Evolutionary conservation across 805 yeast genomes (phyloP).

Genomic region (Saturnispora zaruensis): DNA sequence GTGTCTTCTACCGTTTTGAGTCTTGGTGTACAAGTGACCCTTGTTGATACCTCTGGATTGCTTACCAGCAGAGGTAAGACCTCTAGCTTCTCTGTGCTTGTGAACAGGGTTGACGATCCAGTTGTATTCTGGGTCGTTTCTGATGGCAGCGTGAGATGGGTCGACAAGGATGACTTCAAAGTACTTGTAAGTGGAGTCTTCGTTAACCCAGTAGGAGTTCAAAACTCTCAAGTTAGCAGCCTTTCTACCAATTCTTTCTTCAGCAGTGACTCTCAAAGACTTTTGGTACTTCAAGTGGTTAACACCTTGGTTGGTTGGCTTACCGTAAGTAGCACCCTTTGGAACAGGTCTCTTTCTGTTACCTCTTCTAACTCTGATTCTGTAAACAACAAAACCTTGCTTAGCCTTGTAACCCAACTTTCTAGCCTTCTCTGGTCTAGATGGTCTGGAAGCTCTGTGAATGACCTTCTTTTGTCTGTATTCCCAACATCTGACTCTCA

Average conservation of each 20-base stretch:
- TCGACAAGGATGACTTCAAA: slow-evolving; percentile 96
- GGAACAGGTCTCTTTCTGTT: slow-evolving; percentile 99
- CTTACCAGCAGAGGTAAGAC: slow-evolving; percentile 97
- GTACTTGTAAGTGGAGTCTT: slow-evolving; percentile 99
- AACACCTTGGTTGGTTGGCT: slow-evolving; percentile 99
- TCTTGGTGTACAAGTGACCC: slow-evolving; percentile 99
- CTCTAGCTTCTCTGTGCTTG: slow-evolving; percentile 99
- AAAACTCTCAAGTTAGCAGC: slow-evolving; percentile 98
- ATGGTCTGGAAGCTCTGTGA: slow-evolving; percentile 98
- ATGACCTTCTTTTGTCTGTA: slow-evolving; percentile 98
- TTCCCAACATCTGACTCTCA: slow-evolving; percentile 99
- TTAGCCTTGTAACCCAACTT: slow-evolving; percentile 99
- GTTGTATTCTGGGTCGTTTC: slow-evolving; percentile 98
- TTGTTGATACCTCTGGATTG: slow-evolving; percentile 99
- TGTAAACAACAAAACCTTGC: slow-evolving; percentile 98
- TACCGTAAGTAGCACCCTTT: slow-evolving; percentile 99
- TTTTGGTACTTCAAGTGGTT: slow-evolving; percentile 99
- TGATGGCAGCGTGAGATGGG: slow-evolving; percentile 97
- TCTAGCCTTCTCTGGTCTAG: slow-evolving; percentile 99
- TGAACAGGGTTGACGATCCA: slow-evolving; percentile 99
- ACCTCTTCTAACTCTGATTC: slow-evolving; percentile 99
- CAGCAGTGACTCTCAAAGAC: slow-evolving; percentile 96
- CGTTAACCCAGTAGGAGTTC: slow-evolving; percentile 99
- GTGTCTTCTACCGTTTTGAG: slow-evolving; percentile 97
- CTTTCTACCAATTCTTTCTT: slow-evolving; percentile 99